A percentile compares a stretch with the other conserved stretches of the same genome.
phyloP scores from a whole-genome alignment of 768 basidiomycete genomes.

The Tricholoma matsutake region DNA sequence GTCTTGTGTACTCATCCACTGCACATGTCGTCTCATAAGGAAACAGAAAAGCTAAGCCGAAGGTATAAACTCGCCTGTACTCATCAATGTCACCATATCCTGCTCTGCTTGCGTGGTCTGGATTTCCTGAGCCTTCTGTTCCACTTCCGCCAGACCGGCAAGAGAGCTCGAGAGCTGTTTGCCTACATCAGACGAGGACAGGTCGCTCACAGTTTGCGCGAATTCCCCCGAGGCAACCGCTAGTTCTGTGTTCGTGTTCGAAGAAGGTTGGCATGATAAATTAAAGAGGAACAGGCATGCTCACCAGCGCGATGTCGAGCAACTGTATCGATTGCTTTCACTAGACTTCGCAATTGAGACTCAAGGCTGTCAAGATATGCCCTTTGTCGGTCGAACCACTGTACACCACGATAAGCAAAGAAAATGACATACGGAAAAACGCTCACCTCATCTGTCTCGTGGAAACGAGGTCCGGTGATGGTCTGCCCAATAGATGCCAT shows the following conservation, averaged over 20 bases:
- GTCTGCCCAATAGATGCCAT: constrained; percentile 82
- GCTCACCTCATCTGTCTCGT: constrained; percentile 83
- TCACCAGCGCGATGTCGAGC: constrained; percentile 76
- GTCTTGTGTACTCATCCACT: constrained; percentile 91
- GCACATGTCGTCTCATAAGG: constrained; percentile 8
- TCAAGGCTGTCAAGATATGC: constrained; percentile 86
- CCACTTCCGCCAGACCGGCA: constrained; percentile 67
- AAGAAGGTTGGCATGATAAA: neutral
- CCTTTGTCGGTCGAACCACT: constrained; percentile 94
- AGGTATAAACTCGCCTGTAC: constrained; percentile 48
- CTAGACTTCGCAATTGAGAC: constrained; percentile 79
- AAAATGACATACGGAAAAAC: neutral
- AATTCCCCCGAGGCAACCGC: constrained; percentile 76
- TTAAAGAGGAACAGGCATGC: constrained; percentile 7
- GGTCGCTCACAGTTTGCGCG: constrained; percentile 61
- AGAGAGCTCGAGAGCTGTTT: constrained; percentile 70
- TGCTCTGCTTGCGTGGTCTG: constrained; percentile 75
- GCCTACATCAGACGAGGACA: constrained; percentile 75
- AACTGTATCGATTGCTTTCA: constrained; percentile 84
- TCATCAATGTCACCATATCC: constrained; percentile 79
- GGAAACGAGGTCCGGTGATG: constrained; percentile 74
- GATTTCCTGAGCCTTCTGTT: constrained; percentile 68
- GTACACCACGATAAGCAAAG: constrained; percentile 2
- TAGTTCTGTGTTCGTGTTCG: constrained; percentile 48
- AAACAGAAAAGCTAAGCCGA: neutral